Percentiles rank a stretch among this genome's conserved stretches.
These are phyloP conservation scores for Rutstroemia sp. DNA, from an alignment of 2,329 filamentous ascomycete species.

Conservation along the genomic window DNA sequence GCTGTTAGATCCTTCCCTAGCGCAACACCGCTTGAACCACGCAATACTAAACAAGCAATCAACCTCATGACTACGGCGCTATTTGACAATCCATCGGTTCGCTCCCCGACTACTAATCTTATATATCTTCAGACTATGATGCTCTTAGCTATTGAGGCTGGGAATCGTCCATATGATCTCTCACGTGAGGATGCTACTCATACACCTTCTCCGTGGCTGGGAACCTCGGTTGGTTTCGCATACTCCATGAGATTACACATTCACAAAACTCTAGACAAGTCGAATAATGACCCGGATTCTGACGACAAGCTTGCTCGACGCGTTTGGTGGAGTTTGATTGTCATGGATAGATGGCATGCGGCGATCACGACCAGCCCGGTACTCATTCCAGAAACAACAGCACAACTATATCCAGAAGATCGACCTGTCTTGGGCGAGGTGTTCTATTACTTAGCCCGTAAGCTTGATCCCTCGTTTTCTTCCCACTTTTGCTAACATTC, in stretches of 20 bases:
- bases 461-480: conserved; percentile 31
- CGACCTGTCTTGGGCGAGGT: conserved; percentile 53
- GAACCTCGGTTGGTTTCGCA: conserved; percentile 57
- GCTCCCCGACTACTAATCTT: conserved; percentile 36
- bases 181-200: conserved; percentile 36
- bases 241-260: conserved; percentile 57
- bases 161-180: conserved; percentile 37
- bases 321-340: conserved; percentile 65
- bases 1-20: conserved; percentile 48
- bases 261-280: conserved; percentile 33
- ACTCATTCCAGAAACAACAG: conserved; percentile 54
- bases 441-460: conserved; percentile 58
- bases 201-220: conserved; percentile 48
- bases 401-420: conserved; percentile 53
- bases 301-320: conserved; percentile 55
- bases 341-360: conserved; percentile 68
- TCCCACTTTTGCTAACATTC: conserved; percentile 5
- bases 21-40: conserved; percentile 28
- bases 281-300: conserved; percentile 47
- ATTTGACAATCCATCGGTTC: conserved; percentile 35
- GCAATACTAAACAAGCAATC: conserved; percentile 34
- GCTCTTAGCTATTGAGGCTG: conserved; percentile 58
- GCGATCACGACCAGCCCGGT: conserved; percentile 56
- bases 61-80: conserved; percentile 37
- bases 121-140: conserved; percentile 60